A percentile compares a stretch with the other conserved stretches of the same genome.
Evolutionary conservation across 78 protist genomes (phyloP).

Genomic region (Dictyostelium intermedium): DNA sequence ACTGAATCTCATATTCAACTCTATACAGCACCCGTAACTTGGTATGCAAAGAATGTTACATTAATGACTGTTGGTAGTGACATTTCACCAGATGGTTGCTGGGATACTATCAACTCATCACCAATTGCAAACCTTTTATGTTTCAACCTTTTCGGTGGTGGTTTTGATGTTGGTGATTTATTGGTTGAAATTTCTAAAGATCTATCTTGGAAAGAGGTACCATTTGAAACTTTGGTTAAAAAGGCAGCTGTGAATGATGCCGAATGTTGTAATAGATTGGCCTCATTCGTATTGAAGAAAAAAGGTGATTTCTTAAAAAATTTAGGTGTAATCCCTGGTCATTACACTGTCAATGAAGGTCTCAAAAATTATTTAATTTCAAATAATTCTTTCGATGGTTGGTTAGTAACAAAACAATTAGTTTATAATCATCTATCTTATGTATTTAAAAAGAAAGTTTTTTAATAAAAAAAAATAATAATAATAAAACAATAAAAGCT

Average conservation of each 20-base stretch:
- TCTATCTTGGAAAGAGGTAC: neutral
- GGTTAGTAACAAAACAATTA: neutral
- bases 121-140: neutral
- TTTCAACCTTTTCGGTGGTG: neutral
- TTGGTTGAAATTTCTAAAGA: neutral
- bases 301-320: neutral
- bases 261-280: neutral
- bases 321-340: neutral
- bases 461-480: neutral
- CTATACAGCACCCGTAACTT: neutral
- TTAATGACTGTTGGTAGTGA: neutral
- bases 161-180: neutral
- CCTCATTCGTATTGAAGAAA: neutral
- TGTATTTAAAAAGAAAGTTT: neutral
- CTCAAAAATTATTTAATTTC: neutral
- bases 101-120: neutral
- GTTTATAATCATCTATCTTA: neutral
- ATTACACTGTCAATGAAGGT: neutral
- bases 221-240: neutral
- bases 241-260: neutral
- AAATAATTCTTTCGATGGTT: neutral
- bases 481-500: neutral
- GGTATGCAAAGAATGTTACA: neutral
- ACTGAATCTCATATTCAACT: neutral
- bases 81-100: neutral